A percentile compares a stretch with the other conserved stretches of the same genome.
These are phyloP conservation scores for Oehlia diaphana DNA, from an alignment of 192 early-diverging fungal species.

Conservation along the genomic window DNA sequence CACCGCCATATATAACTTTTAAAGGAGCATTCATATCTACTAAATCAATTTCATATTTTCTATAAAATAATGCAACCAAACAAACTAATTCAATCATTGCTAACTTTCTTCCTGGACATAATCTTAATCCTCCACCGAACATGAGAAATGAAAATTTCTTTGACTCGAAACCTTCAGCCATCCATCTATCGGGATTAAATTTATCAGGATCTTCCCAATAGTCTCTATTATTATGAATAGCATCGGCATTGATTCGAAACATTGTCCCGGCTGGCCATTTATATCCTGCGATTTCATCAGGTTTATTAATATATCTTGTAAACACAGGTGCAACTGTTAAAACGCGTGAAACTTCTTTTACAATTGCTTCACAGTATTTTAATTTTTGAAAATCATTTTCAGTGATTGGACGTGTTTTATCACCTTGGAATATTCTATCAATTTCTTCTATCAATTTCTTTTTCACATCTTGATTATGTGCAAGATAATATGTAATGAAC, in stretches of 20 bases:
- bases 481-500: constrained; percentile 4
- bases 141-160: not conserved
- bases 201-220: constrained; percentile 2
- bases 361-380: constrained; percentile 11
- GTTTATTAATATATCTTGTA: not conserved
- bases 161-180: not conserved
- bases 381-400: constrained; percentile 9
- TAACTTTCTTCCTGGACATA: constrained; percentile 14
- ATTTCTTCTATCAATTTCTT: not conserved
- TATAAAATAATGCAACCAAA: not conserved
- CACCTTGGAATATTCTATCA: not conserved
- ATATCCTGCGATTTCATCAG: constrained; percentile 20
- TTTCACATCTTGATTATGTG: not conserved
- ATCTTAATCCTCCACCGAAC: constrained; percentile 5
- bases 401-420: not conserved
- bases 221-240: not conserved
- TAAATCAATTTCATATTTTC: constrained; percentile 8
- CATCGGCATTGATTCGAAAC: not conserved
- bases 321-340: not conserved
- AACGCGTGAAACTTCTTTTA: not conserved
- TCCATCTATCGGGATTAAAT: not conserved
- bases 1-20: not conserved
- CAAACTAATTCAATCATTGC: not conserved
- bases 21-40: constrained; percentile 12
- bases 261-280: not conserved